Evolutionary conservation across 306 rosid genomes (phyloP).

Genomic region (Vigna hirtella): DNA sequence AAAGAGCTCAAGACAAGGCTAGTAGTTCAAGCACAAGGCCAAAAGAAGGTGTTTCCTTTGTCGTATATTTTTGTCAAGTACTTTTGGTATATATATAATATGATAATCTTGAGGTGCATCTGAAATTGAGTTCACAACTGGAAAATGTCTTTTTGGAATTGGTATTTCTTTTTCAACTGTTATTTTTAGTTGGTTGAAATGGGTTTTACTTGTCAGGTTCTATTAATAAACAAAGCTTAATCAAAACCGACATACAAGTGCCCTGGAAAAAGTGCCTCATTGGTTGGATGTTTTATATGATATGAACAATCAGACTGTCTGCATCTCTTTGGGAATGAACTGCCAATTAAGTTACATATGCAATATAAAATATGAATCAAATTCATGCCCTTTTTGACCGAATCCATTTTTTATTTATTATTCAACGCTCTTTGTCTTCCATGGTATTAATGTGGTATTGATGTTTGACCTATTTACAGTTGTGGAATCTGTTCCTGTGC

Average conservation of each 20-base stretch:
- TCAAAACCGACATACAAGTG: constrained; percentile 11
- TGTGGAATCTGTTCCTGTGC: constrained; percentile 80
- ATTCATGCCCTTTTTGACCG: neutral
- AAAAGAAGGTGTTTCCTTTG: constrained; percentile 74
- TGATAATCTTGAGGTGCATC: constrained; percentile 22
- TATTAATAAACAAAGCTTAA: neutral
- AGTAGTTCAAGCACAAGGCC: constrained; percentile 80
- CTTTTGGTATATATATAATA: constrained; percentile 23
- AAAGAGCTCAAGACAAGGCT: constrained; percentile 71
- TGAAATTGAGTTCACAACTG: constrained; percentile 19
- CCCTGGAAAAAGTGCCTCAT: neutral
- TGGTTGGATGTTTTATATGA: constrained; percentile 1
- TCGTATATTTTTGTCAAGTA: constrained; percentile 27
- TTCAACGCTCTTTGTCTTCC: neutral
- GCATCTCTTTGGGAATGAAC: constrained; percentile 17
- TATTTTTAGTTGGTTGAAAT: constrained; percentile 20
- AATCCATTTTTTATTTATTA: neutral
- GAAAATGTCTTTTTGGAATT: constrained; percentile 9
- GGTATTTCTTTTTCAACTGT: constrained; percentile 13
- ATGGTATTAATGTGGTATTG: constrained; percentile 5
- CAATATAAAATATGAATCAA: neutral
- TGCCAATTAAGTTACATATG: constrained; percentile 10
- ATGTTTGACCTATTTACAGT: constrained; percentile 51
- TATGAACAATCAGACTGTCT: constrained; percentile 11
- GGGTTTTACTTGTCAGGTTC: constrained; percentile 19